Evolutionary conservation across 768 basidiomycete genomes (phyloP).

Genomic region (Lentinula boryana): DNA sequence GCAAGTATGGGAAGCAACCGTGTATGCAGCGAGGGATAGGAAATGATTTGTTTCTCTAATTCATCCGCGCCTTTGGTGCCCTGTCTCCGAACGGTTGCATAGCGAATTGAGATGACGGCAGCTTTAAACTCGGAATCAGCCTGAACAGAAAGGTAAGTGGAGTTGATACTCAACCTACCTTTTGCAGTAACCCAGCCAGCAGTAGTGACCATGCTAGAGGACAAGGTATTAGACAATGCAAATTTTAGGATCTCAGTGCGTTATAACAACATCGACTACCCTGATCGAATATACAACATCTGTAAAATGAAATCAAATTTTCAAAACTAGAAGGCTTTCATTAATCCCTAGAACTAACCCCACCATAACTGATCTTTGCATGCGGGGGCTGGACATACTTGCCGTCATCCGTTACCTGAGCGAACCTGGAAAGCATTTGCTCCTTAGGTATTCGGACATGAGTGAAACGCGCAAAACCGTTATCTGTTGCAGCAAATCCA

Average conservation of each 20-base stretch:
- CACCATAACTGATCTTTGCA: constrained; percentile 70
- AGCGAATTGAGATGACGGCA: constrained; percentile 62
- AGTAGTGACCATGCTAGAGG: constrained; percentile 52
- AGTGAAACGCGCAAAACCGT: constrained; percentile 64
- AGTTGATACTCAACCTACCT: constrained; percentile 30
- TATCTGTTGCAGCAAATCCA: constrained; percentile 48
- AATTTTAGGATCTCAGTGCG: neutral
- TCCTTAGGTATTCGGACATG: constrained; percentile 62
- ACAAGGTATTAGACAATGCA: neutral
- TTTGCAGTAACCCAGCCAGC: constrained; percentile 61
- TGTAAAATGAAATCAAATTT: constrained; percentile 16
- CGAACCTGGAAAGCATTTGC: constrained; percentile 73
- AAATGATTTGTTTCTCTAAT: constrained; percentile 62
- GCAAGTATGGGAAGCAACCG: constrained; percentile 68
- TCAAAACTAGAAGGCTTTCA: neutral
- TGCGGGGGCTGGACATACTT: constrained; percentile 63
- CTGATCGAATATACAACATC: constrained; percentile 73
- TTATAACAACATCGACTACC: constrained; percentile 27
- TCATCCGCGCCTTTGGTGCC: constrained; percentile 45
- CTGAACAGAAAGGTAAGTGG: neutral
- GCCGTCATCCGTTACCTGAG: constrained; percentile 60
- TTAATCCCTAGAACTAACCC: constrained; percentile 36
- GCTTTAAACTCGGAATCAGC: constrained; percentile 22
- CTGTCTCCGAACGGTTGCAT: constrained; percentile 68
- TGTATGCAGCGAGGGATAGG: constrained; percentile 68